Evolutionary conservation across 257 asterid species (phyloP).

Genomic region (Solanum clarkiae): DNA sequence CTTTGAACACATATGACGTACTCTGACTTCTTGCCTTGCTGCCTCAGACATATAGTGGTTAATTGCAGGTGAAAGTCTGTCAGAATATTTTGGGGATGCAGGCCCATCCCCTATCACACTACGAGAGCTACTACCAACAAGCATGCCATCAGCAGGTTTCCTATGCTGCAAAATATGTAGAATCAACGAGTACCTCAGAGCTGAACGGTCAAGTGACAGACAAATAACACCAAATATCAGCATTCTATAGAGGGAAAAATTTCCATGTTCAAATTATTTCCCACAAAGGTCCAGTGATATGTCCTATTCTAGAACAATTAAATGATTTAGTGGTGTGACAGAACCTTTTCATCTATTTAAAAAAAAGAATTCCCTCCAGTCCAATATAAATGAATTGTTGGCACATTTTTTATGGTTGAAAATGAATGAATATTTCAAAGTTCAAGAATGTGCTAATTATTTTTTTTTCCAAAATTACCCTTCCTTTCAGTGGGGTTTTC

Average conservation of each 20-base stretch:
- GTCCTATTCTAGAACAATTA: background rate
- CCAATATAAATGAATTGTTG: background rate
- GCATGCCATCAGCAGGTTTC: slow-evolving; percentile 80
- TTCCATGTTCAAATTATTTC: background rate
- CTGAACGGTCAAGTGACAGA: background rate
- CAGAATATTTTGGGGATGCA: slow-evolving; percentile 81
- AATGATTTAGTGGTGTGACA: background rate
- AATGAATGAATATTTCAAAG: background rate
- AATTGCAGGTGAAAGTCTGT: slow-evolving; percentile 92
- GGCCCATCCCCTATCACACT: slow-evolving; percentile 81
- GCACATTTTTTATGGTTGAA: background rate
- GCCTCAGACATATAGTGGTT: slow-evolving; percentile 93
- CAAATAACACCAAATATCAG: background rate
- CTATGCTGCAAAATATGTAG: slow-evolving; percentile 55
- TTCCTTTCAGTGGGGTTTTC: background rate
- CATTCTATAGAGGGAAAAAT: background rate
- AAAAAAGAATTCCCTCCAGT: background rate
- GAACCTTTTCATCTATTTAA: background rate
- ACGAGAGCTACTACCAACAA: slow-evolving; percentile 81
- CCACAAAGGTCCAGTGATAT: background rate
- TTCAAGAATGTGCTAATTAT: background rate
- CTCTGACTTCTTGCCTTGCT: slow-evolving; percentile 94
- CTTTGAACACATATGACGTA: slow-evolving; percentile 20
- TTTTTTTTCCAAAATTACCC: background rate
- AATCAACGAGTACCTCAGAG: background rate